Evolutionary conservation across 495 filamentous ascomycete species (phyloP).

Genomic region (Trichoderma erinaceum): DNA sequence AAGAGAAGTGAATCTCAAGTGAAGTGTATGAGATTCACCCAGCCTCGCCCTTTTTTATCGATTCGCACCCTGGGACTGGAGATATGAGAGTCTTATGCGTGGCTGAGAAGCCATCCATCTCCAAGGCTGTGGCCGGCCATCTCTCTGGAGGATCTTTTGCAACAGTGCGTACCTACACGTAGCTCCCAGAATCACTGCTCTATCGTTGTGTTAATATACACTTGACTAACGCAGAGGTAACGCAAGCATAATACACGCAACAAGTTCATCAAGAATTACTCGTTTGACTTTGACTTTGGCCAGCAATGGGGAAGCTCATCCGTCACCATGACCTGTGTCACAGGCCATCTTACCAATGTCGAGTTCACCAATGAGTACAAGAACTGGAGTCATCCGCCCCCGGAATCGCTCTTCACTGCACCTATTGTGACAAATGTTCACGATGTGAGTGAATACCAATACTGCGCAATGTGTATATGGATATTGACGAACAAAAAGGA

Average conservation of each 20-base stretch:
- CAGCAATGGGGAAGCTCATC: constrained; percentile 70
- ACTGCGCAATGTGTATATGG: neutral
- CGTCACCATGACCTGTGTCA: constrained; percentile 88
- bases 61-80: neutral
- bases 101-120: constrained; percentile 94
- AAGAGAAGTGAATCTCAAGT: neutral
- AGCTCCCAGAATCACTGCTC: neutral
- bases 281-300: constrained; percentile 82
- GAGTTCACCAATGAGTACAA: constrained; percentile 67
- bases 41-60: neutral
- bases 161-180: constrained; percentile 49
- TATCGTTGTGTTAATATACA: neutral
- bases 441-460: constrained; percentile 40
- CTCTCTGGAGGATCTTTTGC: constrained; percentile 67
- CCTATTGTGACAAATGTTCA: constrained; percentile 61
- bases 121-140: constrained; percentile 86
- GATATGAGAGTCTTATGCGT: constrained; percentile 70
- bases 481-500: constrained; percentile 45
- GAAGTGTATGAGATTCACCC: neutral
- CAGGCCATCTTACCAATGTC: constrained; percentile 70
- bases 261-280: constrained; percentile 87
- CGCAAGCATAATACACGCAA: constrained; percentile 50
- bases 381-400: constrained; percentile 74
- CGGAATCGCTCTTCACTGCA: constrained; percentile 75
- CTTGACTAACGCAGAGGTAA: neutral